Evolutionary conservation across 2,329 filamentous ascomycete species (phyloP).

Genomic region (Aschersonia sp.): DNA sequence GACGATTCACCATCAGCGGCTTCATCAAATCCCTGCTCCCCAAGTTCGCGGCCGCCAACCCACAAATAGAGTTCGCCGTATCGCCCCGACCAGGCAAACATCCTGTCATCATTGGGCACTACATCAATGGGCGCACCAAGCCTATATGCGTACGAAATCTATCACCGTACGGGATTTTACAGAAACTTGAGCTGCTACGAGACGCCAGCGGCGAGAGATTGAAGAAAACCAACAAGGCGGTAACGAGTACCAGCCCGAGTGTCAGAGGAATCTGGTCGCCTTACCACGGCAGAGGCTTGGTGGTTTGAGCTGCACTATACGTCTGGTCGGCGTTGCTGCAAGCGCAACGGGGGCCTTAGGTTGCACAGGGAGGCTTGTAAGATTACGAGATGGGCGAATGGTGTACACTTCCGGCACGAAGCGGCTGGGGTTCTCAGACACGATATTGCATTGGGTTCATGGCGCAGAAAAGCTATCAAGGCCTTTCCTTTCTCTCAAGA

Average conservation of each 20-base stretch:
- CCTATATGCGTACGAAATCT: constrained; percentile 82
- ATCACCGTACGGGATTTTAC: constrained; percentile 61
- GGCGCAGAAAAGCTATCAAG: no score
- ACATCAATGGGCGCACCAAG: constrained; percentile 81
- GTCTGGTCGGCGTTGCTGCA: no score
- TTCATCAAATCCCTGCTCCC: constrained; percentile 70
- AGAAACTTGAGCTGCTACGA: constrained; percentile 62
- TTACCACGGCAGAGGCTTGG: constrained; percentile 46
- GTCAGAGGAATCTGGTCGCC: constrained; percentile 59
- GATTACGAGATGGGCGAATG: neutral
- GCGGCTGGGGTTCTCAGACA: constrained; percentile 9
- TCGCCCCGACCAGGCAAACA: constrained; percentile 83
- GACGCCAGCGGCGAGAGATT: constrained; percentile 66
- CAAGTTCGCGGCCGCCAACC: constrained; percentile 66
- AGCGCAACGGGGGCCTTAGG: no score
- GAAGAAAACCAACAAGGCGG: constrained; percentile 46
- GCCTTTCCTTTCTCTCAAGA: no score
- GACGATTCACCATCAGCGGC: constrained; percentile 32
- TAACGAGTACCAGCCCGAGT: constrained; percentile 48
- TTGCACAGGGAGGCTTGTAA: constrained; percentile 14
- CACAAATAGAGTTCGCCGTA: constrained; percentile 80
- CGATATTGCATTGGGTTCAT: no score
- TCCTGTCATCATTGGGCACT: constrained; percentile 76
- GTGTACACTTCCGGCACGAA: constrained; percentile 7
- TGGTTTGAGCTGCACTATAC: constrained; percentile 16